Base-by-base conservation (phyloP, 164 flowering plant species). In the Houttuynia cordata region DNA sequence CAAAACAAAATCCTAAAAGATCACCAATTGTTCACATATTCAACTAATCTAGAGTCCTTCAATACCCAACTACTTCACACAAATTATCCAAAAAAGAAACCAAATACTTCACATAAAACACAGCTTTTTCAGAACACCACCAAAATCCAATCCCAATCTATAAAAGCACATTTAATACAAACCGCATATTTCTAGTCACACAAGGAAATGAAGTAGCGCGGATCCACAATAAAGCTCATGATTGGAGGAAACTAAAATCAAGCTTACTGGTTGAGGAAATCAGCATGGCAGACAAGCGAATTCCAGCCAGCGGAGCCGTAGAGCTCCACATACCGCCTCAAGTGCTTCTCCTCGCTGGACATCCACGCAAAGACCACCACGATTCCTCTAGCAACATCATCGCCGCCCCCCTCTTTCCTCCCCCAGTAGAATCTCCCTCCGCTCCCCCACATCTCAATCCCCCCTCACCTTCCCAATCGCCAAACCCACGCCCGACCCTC, bases 401-500 rank as follows among this genome's bases (percentile, higher is more conserved):
- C n/a, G n/a, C n/a, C 65, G 17, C 49, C 49, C 17, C 51, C 71
- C 20, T 55, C 65, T 61, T 71, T 88, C 63, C 80, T 83, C 25
- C 93, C 90, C 98, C 98, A 92, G 63, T 89, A 87, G 62, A 64
- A 77, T 56, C 78, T 84, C n/a, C 96, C 96, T 15, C 95, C 96
- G 45, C 47, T 57, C 62, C 96, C 93, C 96, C 91, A 87, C 98
- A 92, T 62, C 65, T 62, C 45, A 19, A 53, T 19, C 8, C 56
- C 56, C 56, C n/a, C n/a, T 30, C 37, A 6, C 37, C 37, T 6
- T 30, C 37, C 37, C n/a, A 30, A 30, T 30, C 37, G 37, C 37
- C 37, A 30, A 2, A 6, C 37, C 37, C 4, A 6, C 37, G 37
- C 37, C 37, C 37, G 37, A 30, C 37, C 4, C 2, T 2, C 2